phyloP scores from a whole-genome alignment of 345 rosid species.

The Eutrema japonicum region DNA sequence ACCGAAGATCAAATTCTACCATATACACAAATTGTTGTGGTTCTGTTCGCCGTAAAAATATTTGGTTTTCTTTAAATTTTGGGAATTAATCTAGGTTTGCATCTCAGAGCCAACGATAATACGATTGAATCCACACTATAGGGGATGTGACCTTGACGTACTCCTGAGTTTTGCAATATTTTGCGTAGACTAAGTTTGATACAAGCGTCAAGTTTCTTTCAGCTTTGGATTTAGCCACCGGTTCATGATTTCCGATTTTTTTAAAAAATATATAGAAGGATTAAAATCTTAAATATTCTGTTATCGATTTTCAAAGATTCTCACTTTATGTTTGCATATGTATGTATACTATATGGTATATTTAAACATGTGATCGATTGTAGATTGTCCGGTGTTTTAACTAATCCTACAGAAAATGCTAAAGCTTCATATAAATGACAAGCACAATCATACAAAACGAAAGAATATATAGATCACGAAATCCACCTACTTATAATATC shows the following conservation, averaged over 20 bases:
- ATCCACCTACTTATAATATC: slow-evolving; percentile 42
- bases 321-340: background rate
- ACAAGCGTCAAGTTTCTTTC: background rate
- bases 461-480: slow-evolving; percentile 45
- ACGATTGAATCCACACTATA: background rate
- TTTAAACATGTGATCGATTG: slow-evolving; percentile 30
- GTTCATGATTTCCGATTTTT: background rate
- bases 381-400: slow-evolving; percentile 30
- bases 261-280: background rate
- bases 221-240: background rate
- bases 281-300: background rate
- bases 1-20: background rate
- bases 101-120: too few relatives aligned
- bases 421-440: slow-evolving; percentile 41
- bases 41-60: background rate
- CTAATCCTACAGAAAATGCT: slow-evolving; percentile 44
- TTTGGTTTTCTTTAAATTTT: background rate
- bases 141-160: background rate
- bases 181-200: background rate
- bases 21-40: background rate
- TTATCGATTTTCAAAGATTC: slow-evolving; percentile 13
- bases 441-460: slow-evolving; percentile 43
- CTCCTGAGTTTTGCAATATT: background rate
- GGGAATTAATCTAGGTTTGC: too few relatives aligned
- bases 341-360: slow-evolving; percentile 23